Base-by-base conservation (phyloP, 352 stramenopile genomes). In the Phytophthora parvispora region DNA sequence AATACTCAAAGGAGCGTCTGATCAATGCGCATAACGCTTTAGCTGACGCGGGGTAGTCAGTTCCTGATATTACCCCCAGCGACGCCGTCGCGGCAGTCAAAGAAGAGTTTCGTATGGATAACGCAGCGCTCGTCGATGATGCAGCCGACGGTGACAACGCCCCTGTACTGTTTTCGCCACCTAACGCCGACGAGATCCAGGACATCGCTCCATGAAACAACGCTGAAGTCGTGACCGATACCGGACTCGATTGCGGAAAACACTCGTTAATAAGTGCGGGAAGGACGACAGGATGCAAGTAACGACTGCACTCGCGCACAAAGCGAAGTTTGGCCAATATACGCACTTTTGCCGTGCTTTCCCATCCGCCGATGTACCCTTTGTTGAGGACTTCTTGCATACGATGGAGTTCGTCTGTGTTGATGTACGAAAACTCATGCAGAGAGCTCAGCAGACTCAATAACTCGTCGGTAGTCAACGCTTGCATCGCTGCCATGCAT, bases 341-440 rank as follows among this genome's bases (percentile, higher is more conserved):
- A 24, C 86, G 83, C 4, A 71, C 25, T 64, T 94, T 94, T 27
- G 88, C 86, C 1, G 80, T 89, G 20, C 64, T 78, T 56, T 94
- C 88, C 88, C 88, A 94, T 2, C 86, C 84, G 45, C 84, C 86
- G 27, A 95, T 93, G 50, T 93, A 94, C 0, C 88, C 88, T 43
- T 92, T 91, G 48, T 94, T 87, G 7, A 95, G 77, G 28, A 95
- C 68, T 56, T 93, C 86, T 64, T 90, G 85, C 64, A 95, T 89
- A 9, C 80, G 74, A 66, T 87, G 72, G 6, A 77, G 64, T 65
- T 95, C 88, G n/a, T 92, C 83, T 4, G 58, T 69, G 43, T 89
- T 95, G 50, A 95, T 89, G 58, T 91, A 95, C 45, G 88, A 92
- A 59, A 91, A 87, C 29, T 86, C 72, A 48, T 85, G 74, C 57